A percentile compares a stretch with the other conserved stretches of the same genome.
phyloP scores from a whole-genome alignment of 257 asterid genomes.

The Solanum arcanum region DNA sequence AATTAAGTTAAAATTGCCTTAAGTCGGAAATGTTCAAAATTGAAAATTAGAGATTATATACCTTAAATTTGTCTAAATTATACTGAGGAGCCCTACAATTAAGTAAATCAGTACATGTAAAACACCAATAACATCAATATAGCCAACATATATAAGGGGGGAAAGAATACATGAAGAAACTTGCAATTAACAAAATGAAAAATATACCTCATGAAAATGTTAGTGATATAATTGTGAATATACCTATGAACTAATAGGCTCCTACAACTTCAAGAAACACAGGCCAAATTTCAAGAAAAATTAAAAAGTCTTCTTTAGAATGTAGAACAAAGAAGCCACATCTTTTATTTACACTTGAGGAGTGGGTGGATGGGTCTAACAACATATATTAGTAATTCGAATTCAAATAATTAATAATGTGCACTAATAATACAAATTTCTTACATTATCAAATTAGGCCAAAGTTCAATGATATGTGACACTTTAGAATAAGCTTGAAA shows the following conservation, averaged over 20 bases:
- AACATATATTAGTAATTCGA: neutral
- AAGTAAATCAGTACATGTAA: neutral
- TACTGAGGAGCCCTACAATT: neutral
- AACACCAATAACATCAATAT: neutral
- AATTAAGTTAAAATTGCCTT: neutral
- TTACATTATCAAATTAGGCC: neutral
- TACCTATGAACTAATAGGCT: neutral
- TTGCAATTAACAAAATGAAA: neutral
- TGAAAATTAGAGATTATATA: neutral
- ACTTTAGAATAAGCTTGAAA: neutral
- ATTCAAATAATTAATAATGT: neutral
- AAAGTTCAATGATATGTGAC: neutral
- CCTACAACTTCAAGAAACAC: neutral
- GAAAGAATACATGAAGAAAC: neutral
- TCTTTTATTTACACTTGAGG: slow-evolving; percentile 11
- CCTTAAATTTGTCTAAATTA: neutral
- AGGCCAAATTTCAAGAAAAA: neutral
- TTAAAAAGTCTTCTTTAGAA: slow-evolving; percentile 3
- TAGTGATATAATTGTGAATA: neutral
- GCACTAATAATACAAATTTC: neutral
- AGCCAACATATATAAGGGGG: neutral
- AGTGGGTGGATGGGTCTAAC: slow-evolving; percentile 20
- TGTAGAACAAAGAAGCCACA: slow-evolving; percentile 12
- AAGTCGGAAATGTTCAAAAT: neutral
- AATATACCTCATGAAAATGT: neutral